A percentile compares a stretch with the other conserved stretches of the same genome.
phyloP scores from a whole-genome alignment of 805 yeast species.

The Saccharomycopsis babjevae region DNA sequence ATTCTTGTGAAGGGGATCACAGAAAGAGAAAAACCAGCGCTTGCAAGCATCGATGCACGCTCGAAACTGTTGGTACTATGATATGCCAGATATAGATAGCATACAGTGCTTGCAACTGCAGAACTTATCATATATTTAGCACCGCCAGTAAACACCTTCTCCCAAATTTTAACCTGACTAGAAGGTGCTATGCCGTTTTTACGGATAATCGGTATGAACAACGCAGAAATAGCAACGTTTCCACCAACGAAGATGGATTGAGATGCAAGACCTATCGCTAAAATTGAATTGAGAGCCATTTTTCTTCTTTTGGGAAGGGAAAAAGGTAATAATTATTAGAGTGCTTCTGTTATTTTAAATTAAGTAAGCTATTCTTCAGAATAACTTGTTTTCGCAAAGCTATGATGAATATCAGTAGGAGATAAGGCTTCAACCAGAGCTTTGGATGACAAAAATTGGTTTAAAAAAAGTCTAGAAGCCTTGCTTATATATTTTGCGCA shows the following conservation, averaged over 20 bases:
- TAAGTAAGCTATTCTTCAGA: too few relatives aligned
- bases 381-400: too few relatives aligned
- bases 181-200: not conserved
- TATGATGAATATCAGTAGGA: too few relatives aligned
- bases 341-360: too few relatives aligned
- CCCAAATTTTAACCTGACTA: not conserved
- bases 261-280: not conserved
- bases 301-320: not conserved
- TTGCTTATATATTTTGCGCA: too few relatives aligned
- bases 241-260: not conserved
- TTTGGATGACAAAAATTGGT: too few relatives aligned
- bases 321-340: too few relatives aligned
- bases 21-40: constrained; percentile 1
- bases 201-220: not conserved
- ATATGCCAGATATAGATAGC: not conserved
- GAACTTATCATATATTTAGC: not conserved
- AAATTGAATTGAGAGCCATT: not conserved
- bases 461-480: too few relatives aligned
- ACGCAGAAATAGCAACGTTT: not conserved
- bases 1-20: not conserved
- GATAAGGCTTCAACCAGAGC: too few relatives aligned
- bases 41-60: not conserved
- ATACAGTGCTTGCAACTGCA: not conserved
- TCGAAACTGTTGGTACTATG: not conserved
- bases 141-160: not conserved